Evolutionary conservation across 2,329 filamentous ascomycete genomes (phyloP).

Genomic region (Huntiella savannae): DNA sequence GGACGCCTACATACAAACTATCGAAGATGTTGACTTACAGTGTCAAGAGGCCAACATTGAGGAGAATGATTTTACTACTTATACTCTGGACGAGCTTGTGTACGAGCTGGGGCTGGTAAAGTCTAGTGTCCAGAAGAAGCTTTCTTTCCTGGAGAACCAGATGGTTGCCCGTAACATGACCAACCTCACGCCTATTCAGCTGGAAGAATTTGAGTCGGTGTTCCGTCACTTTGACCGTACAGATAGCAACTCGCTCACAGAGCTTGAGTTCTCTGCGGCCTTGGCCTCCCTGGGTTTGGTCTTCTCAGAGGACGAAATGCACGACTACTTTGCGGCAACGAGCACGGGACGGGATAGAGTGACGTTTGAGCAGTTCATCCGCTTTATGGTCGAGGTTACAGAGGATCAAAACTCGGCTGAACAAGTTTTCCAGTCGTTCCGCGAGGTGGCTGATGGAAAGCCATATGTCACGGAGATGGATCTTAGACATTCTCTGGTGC

Average conservation of each 20-base stretch:
- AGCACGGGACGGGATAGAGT: conserved; percentile 61
- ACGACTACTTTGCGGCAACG: conserved; percentile 81
- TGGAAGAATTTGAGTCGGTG: conserved; percentile 96
- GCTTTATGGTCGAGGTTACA: conserved; percentile 97
- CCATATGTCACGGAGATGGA: conserved; percentile 98
- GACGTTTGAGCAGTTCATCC: conserved; percentile 95
- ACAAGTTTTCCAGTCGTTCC: conserved; percentile 95
- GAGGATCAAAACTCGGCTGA: conserved; percentile 98
- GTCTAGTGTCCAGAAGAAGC: conserved; percentile 84
- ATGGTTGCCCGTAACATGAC: conserved; percentile 98
- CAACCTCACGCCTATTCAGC: conserved; percentile 90
- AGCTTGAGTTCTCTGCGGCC: conserved; percentile 90
- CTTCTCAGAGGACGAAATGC: conserved; percentile 96
- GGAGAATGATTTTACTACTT: conserved; percentile 98
- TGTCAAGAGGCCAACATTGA: conserved; percentile 96
- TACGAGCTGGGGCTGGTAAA: conserved; percentile 89
- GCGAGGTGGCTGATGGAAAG: conserved; percentile 94
- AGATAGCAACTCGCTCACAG: conserved; percentile 70
- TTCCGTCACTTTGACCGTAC: conserved; percentile 97
- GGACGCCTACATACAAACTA: conserved; percentile 78
- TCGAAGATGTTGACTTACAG: conserved; percentile 68
- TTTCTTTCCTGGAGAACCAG: conserved; percentile 93
- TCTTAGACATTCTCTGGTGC: conserved; percentile 80
- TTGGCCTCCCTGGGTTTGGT: conserved; percentile 88
- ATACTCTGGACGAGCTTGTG: conserved; percentile 87